phyloP scores from a whole-genome alignment of 2,329 filamentous ascomycete genomes.

The Pseudopyricularia javanii region DNA sequence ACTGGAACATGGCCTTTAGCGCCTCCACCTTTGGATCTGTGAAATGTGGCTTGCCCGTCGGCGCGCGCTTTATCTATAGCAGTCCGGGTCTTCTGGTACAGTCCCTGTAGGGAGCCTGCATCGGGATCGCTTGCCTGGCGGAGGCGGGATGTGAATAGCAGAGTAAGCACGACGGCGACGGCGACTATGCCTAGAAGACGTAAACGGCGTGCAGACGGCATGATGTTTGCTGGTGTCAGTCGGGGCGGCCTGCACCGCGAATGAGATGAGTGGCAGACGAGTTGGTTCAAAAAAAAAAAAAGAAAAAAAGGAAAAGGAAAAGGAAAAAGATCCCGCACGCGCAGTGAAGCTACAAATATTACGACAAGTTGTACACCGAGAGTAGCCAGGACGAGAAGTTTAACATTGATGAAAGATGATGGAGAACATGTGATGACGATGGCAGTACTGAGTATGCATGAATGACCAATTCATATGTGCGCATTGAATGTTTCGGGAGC shows the following conservation, averaged over 20 bases:
- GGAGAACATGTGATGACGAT: no score
- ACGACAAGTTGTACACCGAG: no score
- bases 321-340: no score
- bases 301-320: no score
- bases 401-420: no score
- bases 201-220: constrained; percentile 2
- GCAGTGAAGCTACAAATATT: no score
- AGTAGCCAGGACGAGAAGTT: no score
- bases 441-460: no score
- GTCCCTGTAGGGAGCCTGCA: constrained; percentile 32
- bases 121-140: constrained; percentile 1
- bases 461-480: no score
- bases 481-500: no score
- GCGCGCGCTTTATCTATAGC: constrained; percentile 27
- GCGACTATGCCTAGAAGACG: constrained; percentile 1
- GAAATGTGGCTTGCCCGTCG: constrained; percentile 22
- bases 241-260: constrained; percentile 7
- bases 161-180: constrained; percentile 1
- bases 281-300: no score
- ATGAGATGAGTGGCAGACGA: not conserved
- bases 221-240: constrained; percentile 12
- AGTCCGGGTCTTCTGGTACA: constrained; percentile 47
- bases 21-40: constrained; percentile 22
- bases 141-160: constrained; percentile 3
- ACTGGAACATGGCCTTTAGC: constrained; percentile 18